These are phyloP conservation scores for Colletotrichum falcatum DNA, from an alignment of 2,329 filamentous ascomycete genomes.

Conservation along the genomic window DNA sequence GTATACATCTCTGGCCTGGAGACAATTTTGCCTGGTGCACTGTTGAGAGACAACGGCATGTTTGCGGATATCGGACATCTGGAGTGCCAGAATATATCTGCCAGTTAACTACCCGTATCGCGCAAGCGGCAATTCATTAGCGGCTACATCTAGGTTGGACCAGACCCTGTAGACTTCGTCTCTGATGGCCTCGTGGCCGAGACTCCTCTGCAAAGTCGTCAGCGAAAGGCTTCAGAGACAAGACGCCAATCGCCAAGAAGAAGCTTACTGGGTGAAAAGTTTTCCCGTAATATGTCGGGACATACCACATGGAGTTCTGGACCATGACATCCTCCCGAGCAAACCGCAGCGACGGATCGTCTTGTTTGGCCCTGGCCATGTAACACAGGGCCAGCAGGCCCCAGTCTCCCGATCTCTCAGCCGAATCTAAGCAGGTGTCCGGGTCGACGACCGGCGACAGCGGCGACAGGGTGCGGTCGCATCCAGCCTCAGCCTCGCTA, in stretches of 20 bases:
- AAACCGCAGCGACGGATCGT: constrained; percentile 51
- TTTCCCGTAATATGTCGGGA: constrained; percentile 60
- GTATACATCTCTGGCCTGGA: neutral
- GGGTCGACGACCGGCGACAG: constrained; percentile 53
- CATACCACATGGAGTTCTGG: constrained; percentile 58
- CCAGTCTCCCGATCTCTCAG: constrained; percentile 55
- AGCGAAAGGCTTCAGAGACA: constrained; percentile 9
- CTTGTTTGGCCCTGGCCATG: constrained; percentile 55
- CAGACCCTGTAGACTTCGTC: constrained; percentile 41
- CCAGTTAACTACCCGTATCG: neutral
- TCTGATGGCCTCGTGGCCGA: constrained; percentile 41
- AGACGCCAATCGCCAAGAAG: neutral
- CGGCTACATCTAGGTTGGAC: neutral
- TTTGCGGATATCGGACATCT: neutral
- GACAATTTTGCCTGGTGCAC: neutral
- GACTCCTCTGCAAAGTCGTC: constrained; percentile 29
- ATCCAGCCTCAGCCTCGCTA: constrained; percentile 22
- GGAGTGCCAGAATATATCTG: neutral
- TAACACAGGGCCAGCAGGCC: constrained; percentile 57
- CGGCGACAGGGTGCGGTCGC: constrained; percentile 44
- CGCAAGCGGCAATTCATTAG: neutral
- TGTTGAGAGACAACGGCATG: too few species aligned
- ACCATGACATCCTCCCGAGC: constrained; percentile 45
- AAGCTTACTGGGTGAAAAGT: constrained; percentile 57
- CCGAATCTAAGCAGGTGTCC: constrained; percentile 50